Evolutionary conservation across 1,284 basidiomycete genomes (phyloP).

Genomic region (Ustilago hordei): DNA sequence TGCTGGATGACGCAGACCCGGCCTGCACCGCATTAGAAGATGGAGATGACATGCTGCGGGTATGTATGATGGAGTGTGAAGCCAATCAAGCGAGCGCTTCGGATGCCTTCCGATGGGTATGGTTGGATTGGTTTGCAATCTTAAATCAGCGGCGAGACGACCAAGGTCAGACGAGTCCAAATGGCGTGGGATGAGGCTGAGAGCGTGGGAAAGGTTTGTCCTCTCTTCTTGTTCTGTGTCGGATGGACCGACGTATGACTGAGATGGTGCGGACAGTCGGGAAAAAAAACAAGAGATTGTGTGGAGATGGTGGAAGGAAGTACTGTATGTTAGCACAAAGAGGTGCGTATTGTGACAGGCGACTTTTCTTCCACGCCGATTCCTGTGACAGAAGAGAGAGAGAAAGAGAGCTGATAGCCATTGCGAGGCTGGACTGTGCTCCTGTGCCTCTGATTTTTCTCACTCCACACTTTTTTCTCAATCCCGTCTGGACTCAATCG

Average conservation of each 20-base stretch:
- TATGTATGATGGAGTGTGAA: background rate
- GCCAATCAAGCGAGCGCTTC: background rate
- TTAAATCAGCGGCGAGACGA: background rate
- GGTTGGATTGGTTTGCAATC: no score
- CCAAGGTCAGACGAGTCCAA: background rate
- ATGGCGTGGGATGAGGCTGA: background rate
- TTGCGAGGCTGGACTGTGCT: background rate
- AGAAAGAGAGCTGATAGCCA: background rate
- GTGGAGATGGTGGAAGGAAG: background rate
- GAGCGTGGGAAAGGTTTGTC: background rate
- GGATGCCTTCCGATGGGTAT: background rate
- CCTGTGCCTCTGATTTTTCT: background rate
- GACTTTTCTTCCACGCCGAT: constrained; percentile 7
- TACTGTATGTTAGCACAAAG: background rate
- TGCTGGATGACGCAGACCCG: constrained; percentile 29
- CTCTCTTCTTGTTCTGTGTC: background rate
- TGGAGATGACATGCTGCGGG: constrained; percentile 21
- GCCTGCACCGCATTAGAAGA: constrained; percentile 11
- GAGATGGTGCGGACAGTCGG: background rate
- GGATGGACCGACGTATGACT: background rate
- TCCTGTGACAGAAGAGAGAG: background rate
- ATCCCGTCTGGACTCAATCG: background rate
- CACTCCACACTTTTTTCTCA: background rate
- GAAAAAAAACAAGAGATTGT: background rate
- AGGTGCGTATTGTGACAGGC: background rate